Evolutionary conservation across 2,329 filamentous ascomycete species (phyloP), one percentile per base, ranked within the genome.

Genomic region (Chrysoporthe cubensis): DNA sequence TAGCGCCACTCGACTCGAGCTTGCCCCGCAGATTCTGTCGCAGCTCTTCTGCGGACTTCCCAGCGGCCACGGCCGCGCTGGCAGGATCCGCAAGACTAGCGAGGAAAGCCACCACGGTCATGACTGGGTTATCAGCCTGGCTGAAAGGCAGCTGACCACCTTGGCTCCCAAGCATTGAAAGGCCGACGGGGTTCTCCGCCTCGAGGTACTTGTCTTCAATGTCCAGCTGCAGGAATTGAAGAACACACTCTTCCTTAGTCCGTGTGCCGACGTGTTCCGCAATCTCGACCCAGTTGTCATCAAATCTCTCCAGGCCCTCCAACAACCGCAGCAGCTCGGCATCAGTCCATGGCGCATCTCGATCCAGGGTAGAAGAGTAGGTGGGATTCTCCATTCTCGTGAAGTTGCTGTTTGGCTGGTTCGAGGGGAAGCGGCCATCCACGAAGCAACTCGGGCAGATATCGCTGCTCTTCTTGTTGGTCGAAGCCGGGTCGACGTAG

Each of bases 131-230:
- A 75, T 99, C 96, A 16, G 92, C 90, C 76, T 97, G 93, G 77
- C 88, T 94, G 78, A 98, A 96, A 0, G 96, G 96, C 58, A 97
- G 85, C 70, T 93, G 90, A 9, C 94, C 94, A 69, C 91, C 87
- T 63, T 93, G 87, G 66, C 88, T 86, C 44, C 91, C 90, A 46
- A 96, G 83, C 83, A 91, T 83, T 66, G 87, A 83, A 66, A 92
- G 82, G 8, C 88, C 87, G 1, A 81, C 86, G 13, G 84, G 85
- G 8, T 86, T 84, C 74, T 95, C 90, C 8, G 93, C 89, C 74
- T 98, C 94, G 11, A 97, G 84, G 76, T 97, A 99, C 78, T 97
- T 96, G 82, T 97, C 95, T 78, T 98, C 96, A 70, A 99, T 99
- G 73, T 97, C 95, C 46, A 99, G 85, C 76, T 97, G 94, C 71